Conservation (phyloP, 345 rosid species). For the Nephelium lappaceum region DNA sequence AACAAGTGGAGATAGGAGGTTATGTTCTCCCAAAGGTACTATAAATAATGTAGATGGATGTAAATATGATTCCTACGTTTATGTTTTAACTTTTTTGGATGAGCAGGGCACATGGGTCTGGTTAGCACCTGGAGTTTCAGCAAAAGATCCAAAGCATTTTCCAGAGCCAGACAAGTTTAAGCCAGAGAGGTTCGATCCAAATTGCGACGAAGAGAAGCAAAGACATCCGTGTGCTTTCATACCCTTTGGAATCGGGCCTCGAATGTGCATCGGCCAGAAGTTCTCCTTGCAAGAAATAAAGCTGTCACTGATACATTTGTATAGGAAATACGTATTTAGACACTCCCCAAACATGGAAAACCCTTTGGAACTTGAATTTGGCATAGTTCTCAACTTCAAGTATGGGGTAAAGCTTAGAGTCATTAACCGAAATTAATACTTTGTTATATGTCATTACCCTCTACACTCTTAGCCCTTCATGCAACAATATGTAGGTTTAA, state of each 20-base stretch:
- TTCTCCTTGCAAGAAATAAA: slow-evolving; percentile 80
- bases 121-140: slow-evolving; percentile 85
- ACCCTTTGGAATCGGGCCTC: slow-evolving; percentile 92
- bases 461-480: background rate
- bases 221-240: slow-evolving; percentile 88
- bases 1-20: slow-evolving; percentile 79
- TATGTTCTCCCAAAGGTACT: slow-evolving; percentile 83
- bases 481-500: too few relatives aligned
- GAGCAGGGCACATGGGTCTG: slow-evolving; percentile 92
- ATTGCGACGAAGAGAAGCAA: slow-evolving; percentile 72
- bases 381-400: slow-evolving; percentile 85
- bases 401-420: slow-evolving; percentile 75
- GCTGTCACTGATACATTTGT: slow-evolving; percentile 71
- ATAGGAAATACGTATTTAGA: slow-evolving; percentile 61
- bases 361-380: slow-evolving; percentile 74
- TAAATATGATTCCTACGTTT: background rate
- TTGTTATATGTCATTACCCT: background rate
- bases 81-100: background rate
- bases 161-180: slow-evolving; percentile 80
- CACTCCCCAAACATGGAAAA: slow-evolving; percentile 84
- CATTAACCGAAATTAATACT: slow-evolving; percentile 47
- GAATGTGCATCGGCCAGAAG: slow-evolving; percentile 86
- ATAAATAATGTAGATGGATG: background rate
- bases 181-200: slow-evolving; percentile 84
- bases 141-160: slow-evolving; percentile 88